Evolutionary conservation across 73 alveolate genomes (phyloP), one percentile per base, ranked within the genome.

Genomic region (Durusdinium trenchii): DNA sequence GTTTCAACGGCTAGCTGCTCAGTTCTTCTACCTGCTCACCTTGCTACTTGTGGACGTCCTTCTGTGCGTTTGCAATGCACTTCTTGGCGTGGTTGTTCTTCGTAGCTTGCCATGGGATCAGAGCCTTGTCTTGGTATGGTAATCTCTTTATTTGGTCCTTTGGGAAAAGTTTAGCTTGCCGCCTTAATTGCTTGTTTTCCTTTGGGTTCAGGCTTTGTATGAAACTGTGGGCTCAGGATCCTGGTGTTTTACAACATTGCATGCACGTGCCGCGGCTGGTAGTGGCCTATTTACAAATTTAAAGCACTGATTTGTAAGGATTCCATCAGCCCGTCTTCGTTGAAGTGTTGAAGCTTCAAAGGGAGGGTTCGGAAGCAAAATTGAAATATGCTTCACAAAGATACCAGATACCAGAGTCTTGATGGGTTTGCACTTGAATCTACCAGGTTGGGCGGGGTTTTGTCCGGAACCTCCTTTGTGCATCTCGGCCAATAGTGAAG

Each of bases 41-140:
- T 48, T 84, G 94, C 94, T 84, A n/a, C 23, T 84, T 73, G 94
- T 51, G 76, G 94, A 84, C 75, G 76, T 84, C 94, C 50, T 51
- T 35, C 73, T 84, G 6, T 84, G 94, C 76, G 73, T 48, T 36
- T 36, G 52, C 76, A 51, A 51, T 38, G 73, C 94, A 52, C 94
- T 84, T 20, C 94, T 84, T 51, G 51, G 94, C 45, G 94, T 84
- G 73, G 94, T 84, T 38, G 73, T 84, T 20, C 36, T 84, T 26
- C 94, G 94, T 20, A 52, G 76, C 76, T 75, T 84, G 48, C 76
- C 94, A 35, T 84, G 94, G 94, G 94, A 51, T 84, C 94, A 84
- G 94, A 81, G 30, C 14, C 91, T n/a, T n/a, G n/a, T n/a, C n/a
- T n/a, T n/a, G n/a, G n/a, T n/a, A n/a, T n/a, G n/a, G n/a, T n/a